Evolutionary conservation across 768 basidiomycete species (phyloP).

Genomic region (Vararia minispora): DNA sequence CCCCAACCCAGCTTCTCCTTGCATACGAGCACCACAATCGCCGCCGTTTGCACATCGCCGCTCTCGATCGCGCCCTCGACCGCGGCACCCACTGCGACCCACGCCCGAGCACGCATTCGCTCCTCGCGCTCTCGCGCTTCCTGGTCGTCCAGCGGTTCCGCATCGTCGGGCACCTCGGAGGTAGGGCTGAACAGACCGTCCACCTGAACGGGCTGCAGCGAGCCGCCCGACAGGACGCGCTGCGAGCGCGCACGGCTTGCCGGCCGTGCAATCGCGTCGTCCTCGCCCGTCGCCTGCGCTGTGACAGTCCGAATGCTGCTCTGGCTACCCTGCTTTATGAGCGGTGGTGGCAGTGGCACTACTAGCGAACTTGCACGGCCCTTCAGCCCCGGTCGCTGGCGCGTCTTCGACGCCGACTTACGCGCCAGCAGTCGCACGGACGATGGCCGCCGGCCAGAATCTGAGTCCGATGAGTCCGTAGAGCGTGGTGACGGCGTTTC

Average conservation of each 20-base stretch:
- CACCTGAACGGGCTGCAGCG: neutral
- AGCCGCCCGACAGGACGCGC: neutral
- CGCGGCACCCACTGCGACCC: slow-evolving; percentile 3
- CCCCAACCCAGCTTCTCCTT: slow-evolving; percentile 44
- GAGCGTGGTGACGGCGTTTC: slow-evolving; percentile 50
- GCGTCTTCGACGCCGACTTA: slow-evolving; percentile 21
- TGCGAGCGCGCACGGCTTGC: slow-evolving; percentile 5
- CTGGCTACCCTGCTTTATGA: slow-evolving; percentile 40
- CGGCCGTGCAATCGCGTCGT: slow-evolving; percentile 13
- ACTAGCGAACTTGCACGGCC: slow-evolving; percentile 6
- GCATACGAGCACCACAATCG: slow-evolving; percentile 56
- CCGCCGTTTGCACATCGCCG: slow-evolving; percentile 75
- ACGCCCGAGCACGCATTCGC: slow-evolving; percentile 1
- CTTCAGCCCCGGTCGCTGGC: slow-evolving; percentile 8
- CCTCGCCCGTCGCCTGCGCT: slow-evolving; percentile 34
- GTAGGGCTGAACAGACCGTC: slow-evolving; percentile 9
- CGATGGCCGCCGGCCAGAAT: slow-evolving; percentile 31
- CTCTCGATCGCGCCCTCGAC: slow-evolving; percentile 23
- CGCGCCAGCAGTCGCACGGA: neutral
- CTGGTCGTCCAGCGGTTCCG: slow-evolving; percentile 4
- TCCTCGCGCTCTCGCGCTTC: slow-evolving; percentile 2
- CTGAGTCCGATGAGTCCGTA: slow-evolving; percentile 55
- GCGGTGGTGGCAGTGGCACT: slow-evolving; percentile 11
- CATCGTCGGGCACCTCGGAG: neutral
- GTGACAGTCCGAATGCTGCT: slow-evolving; percentile 68